Base-by-base conservation (phyloP, 768 basidiomycete species). In the Termitomyces sp. region DNA sequence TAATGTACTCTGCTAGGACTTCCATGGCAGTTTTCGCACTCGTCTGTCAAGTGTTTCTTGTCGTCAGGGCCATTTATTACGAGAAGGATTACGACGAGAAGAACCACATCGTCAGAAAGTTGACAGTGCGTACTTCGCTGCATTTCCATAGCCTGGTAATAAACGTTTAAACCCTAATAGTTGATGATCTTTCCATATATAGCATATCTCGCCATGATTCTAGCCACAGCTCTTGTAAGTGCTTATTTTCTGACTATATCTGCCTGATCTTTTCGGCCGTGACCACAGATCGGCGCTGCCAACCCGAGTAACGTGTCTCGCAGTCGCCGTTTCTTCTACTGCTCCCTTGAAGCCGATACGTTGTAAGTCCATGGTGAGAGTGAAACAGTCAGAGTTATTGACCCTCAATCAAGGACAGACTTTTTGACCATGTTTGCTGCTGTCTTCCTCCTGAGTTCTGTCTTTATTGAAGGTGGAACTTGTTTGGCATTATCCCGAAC, bases 291-390 rank as follows among this genome's bases (percentile, higher is more conserved):
- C 54, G 79, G 79, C 1, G 71, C 73, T 1, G 62, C 56, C 9
- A 64, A 76, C 51, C 74, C 75, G 11, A 51, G 54, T 2, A 66
- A 62, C 1, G 70, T 81, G 16, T 76, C 76, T 22, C 76, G 79
- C n/a, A 71, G 69, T 61, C 74, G 79, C 28, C 76, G 79, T 5
- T 79, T 78, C 60, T 80, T 82, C 62, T 81, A 81, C 63, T 82
- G 80, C 60, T 81, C 79, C 3, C 69, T 81, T 7, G 60, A 76
- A 14, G 71, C 65, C 10, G 33, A 62, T 2, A 56, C 67, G 7
- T 62, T 80, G 78, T 79, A 61, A 60, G 74, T 64, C 0, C 36
- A 8, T 2, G 43, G 18, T 26, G 3, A n/a, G 2, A 41, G 16
- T 14, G 24, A n/a, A 1, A 53, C n/a, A 36, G 26, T 20, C n/a